Evolutionary conservation across 257 asterid species (phyloP), one percentile per base, ranked within the genome.

Genomic region (Haberlea rhodopensis): DNA sequence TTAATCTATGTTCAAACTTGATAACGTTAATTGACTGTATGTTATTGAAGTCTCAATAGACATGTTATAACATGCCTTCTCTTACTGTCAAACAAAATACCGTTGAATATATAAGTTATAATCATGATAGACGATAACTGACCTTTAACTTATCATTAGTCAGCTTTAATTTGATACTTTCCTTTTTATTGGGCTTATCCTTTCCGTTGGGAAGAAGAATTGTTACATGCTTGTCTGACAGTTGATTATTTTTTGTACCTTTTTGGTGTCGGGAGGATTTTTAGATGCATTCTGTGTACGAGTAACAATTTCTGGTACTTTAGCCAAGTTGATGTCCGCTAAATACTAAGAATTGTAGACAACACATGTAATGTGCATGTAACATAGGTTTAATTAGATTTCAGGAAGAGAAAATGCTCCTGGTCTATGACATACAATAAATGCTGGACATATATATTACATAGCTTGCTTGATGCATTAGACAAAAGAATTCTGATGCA

Each of bases 241-340:
- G 3, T 24, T 46, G 11, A n/a, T 26, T 53, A 5, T 60, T 52
- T 11, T 46, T 43, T 48, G 10, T 15, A 10, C 28, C 5, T 6
- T 0, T 57, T 24, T 9, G 6, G 21, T 57, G 21, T 29, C 43
- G 0, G 3, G 15, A 52, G 29, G 26, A 6, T 21, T 53, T 72
- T 53, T 66, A 53, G 63, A 26, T 72, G 72, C 29, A 56, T 16
- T 51, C 27, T 53, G 58, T 60, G 52, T 53, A 23, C 5, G 2
- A 43, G 34, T 46, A 21, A 28, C n/a, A 62, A 13, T 45, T 29
- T 40, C 23, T 54, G 40, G 34, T 18, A 24, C 57, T 29, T 19
- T 58, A 51, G 15, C 24, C 23, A 21, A 25, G 28, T 29, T 10
- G 27, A 25, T 46, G 60, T 37, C n/a, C 32, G n/a, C 53, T 59